Base-by-base conservation (phyloP, 495 filamentous ascomycete genomes). In the Aspergillus taichungensis region DNA sequence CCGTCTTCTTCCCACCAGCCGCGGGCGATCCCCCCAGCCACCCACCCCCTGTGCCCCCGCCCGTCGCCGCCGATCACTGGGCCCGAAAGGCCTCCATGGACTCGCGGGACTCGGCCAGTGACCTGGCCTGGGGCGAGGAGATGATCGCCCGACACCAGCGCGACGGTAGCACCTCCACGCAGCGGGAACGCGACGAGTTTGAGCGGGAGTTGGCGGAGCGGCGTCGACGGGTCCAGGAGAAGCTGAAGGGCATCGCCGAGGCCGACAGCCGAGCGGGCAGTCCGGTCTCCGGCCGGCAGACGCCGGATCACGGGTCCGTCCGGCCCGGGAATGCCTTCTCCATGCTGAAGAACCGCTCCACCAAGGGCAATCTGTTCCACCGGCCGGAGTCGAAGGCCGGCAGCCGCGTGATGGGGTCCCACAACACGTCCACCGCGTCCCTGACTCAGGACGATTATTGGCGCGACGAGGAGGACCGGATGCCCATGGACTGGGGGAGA, bases 151-250 rank as follows among this genome's bases (percentile, higher is more conserved):
- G 63, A 28, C 80, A 79, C 49, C 61, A 61, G 32, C 73, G 77
- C 43, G 72, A 67, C 29, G 74, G 57, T 36, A 81, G 80, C 56
- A 76, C 73, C 3, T 80, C 79, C 45, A 80, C 78, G 2, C 72
- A 81, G 44, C 71, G 69, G 30, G 87, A 87, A 43, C 75, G 77
- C 6, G 82, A 89, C 39, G 88, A 87, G 42, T 90, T 95, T 52
- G 80, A 80, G 13, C 81, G 74, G 45, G 87, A 92, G 54, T 78
- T 95, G 13, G 87, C 86, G 0, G 75, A 84, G 56, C 76, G 88
- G 34, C 78, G 84, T 40, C 75, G 81, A 29, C 84, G 78, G 12
- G 84, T 95, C 30, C 82, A 89, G 50, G 88, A 94, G 63, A 88
- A 83, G 54, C 66, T 96, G 27, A 80, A 79, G 11, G 85, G 72